Conservation (phyloP, 495 filamentous ascomycete genomes). For the Trichoderma erinaceum region DNA sequence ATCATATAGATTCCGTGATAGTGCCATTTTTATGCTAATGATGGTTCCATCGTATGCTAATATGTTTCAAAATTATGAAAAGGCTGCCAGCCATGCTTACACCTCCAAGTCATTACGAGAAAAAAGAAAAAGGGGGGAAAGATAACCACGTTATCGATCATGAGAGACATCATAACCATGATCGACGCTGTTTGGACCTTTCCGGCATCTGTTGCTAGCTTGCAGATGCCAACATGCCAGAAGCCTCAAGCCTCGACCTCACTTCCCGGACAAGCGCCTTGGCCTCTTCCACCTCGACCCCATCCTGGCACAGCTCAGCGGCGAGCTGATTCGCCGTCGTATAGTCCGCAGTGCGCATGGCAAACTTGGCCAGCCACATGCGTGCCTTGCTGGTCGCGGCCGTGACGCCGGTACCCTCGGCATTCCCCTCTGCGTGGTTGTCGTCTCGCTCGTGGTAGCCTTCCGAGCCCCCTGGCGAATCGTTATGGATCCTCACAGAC, state of each 20-base stretch:
- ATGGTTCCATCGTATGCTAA: not conserved
- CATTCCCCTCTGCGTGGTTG: slow-evolving; percentile 28
- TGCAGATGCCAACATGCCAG: slow-evolving; percentile 27
- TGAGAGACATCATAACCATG: not conserved
- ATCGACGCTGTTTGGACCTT: slow-evolving; percentile 14
- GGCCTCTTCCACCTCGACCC: slow-evolving; percentile 94
- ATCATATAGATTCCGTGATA: not conserved
- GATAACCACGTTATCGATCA: not conserved
- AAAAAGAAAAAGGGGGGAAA: not conserved
- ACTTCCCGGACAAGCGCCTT: slow-evolving; percentile 91
- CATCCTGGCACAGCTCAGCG: slow-evolving; percentile 90
- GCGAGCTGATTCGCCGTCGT: slow-evolving; percentile 72
- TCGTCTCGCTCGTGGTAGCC: slow-evolving; percentile 38
- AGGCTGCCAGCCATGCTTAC: not conserved
- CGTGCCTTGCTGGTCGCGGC: slow-evolving; percentile 83
- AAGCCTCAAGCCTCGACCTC: slow-evolving; percentile 65
- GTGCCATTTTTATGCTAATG: not conserved
- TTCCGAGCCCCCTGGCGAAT: slow-evolving; percentile 47
- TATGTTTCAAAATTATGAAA: not conserved
- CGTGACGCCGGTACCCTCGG: slow-evolving; percentile 69
- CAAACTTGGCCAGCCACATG: slow-evolving; percentile 86
- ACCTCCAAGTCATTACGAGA: not conserved
- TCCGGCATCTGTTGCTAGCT: not conserved
- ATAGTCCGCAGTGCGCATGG: slow-evolving; percentile 67
- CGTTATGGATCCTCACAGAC: slow-evolving; percentile 39